phyloP scores from a whole-genome alignment of 2,329 filamentous ascomycete species.

The Atkinsonella texensis region DNA sequence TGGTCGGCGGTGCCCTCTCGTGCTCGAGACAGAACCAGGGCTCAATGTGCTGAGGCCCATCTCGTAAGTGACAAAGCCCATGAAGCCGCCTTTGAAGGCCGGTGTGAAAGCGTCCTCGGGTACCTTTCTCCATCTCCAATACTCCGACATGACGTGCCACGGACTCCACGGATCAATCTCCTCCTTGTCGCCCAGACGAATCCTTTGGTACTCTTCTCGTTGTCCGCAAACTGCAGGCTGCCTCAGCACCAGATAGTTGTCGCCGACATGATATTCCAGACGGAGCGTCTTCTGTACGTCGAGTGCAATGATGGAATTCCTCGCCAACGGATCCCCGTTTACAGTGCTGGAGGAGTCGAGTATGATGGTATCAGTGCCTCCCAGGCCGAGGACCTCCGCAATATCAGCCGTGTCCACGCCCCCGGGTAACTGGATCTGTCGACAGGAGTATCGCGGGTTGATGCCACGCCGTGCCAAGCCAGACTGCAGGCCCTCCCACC shows the following conservation, averaged over 20 bases:
- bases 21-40: slow-evolving; percentile 14
- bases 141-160: slow-evolving; percentile 40
- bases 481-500: slow-evolving; percentile 14
- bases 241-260: slow-evolving; percentile 23
- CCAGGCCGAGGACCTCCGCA: slow-evolving; percentile 35
- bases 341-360: slow-evolving; percentile 47
- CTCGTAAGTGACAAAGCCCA: slow-evolving; percentile 80
- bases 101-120: slow-evolving; percentile 10
- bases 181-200: slow-evolving; percentile 10
- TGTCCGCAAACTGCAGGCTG: slow-evolving; percentile 11
- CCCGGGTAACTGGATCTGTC: slow-evolving; percentile 29
- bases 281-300: slow-evolving; percentile 43
- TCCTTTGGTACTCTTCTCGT: slow-evolving; percentile 16
- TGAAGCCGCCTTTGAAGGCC: slow-evolving; percentile 71
- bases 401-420: slow-evolving; percentile 41
- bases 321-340: slow-evolving; percentile 29
- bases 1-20: slow-evolving; percentile 34
- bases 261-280: slow-evolving; percentile 44
- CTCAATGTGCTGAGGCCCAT: slow-evolving; percentile 46
- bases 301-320: slow-evolving; percentile 64
- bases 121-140: slow-evolving; percentile 22
- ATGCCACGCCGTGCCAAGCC: slow-evolving; percentile 18
- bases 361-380: slow-evolving; percentile 36
- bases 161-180: slow-evolving; percentile 23
- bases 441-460: slow-evolving; percentile 25